Evolutionary conservation across 768 basidiomycete genomes (phyloP).

Genomic region (Thelephora aurantiotincta): DNA sequence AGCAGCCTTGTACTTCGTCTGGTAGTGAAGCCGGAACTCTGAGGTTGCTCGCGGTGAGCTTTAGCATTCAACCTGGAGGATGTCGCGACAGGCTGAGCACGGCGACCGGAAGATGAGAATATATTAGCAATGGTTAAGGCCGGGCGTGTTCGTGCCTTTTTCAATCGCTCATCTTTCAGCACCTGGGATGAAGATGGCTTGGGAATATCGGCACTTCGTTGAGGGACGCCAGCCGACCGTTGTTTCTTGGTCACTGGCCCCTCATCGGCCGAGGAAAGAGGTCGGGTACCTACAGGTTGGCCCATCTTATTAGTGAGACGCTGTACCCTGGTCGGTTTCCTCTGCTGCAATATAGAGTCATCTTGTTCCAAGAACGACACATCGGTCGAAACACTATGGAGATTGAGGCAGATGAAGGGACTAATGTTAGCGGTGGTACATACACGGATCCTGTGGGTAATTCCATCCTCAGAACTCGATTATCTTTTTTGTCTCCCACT

Average conservation of each 20-base stretch:
- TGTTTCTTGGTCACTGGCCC: conserved; percentile 68
- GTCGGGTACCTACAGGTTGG: conserved; percentile 42
- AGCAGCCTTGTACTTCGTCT: conserved; percentile 66
- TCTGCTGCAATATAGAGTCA: conserved; percentile 40
- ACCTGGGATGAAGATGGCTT: conserved; percentile 41
- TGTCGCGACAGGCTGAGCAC: conserved; percentile 53
- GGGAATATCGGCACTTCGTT: conserved; percentile 18
- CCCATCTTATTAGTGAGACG: conserved; percentile 17
- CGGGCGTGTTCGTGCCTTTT: conserved; percentile 88
- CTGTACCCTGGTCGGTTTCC: conserved; percentile 19
- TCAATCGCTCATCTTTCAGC: conserved; percentile 49
- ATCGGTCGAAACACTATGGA: conserved; percentile 41
- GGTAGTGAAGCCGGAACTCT: conserved; percentile 30
- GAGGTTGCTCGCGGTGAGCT: conserved; percentile 28
- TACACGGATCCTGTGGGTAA: conserved; percentile 39
- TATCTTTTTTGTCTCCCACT: conserved; percentile 42
- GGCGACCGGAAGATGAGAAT: conserved; percentile 77
- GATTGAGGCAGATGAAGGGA: background rate
- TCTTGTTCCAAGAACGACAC: conserved; percentile 39
- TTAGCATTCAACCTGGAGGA: conserved; percentile 47
- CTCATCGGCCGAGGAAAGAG: conserved; percentile 75
- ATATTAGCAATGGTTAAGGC: conserved; percentile 77
- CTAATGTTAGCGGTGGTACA: conserved; percentile 11
- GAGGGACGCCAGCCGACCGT: conserved; percentile 44
- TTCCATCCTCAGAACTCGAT: conserved; percentile 44